Evolutionary conservation across 2,329 filamentous ascomycete genomes (phyloP).

Genomic region (Talaromyces sp.): DNA sequence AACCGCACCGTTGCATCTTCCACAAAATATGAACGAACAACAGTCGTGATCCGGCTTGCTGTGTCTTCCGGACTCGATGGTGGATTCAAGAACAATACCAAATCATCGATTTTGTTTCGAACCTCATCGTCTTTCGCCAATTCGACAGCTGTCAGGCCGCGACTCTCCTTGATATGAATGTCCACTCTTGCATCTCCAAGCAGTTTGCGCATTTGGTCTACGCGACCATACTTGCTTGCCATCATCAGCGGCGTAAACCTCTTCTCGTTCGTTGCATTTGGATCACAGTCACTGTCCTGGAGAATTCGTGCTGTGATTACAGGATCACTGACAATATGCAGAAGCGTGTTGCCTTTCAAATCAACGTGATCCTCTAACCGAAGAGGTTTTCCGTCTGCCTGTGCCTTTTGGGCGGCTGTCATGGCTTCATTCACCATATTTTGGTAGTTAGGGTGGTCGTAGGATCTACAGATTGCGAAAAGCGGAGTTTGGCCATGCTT

Average conservation of each 20-base stretch:
- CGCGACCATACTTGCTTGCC: constrained; percentile 93
- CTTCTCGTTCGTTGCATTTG: constrained; percentile 92
- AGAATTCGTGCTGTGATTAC: constrained; percentile 71
- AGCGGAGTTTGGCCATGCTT: constrained; percentile 97
- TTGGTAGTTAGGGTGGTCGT: constrained; percentile 83
- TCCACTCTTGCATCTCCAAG: constrained; percentile 88
- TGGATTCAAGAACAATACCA: constrained; percentile 73
- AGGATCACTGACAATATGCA: constrained; percentile 92
- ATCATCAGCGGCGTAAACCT: constrained; percentile 96
- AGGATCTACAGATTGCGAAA: constrained; percentile 90
- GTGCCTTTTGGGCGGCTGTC: constrained; percentile 64
- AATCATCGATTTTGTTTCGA: constrained; percentile 90
- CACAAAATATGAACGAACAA: constrained; percentile 93
- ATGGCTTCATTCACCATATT: constrained; percentile 83
- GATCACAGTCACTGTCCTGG: constrained; percentile 83
- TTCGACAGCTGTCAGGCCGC: constrained; percentile 90
- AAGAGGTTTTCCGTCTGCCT: constrained; percentile 72
- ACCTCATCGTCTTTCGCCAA: constrained; percentile 97
- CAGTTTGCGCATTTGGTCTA: constrained; percentile 84
- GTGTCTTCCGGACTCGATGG: constrained; percentile 48
- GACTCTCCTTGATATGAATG: constrained; percentile 71
- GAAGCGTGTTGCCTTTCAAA: constrained; percentile 82
- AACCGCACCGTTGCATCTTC: constrained; percentile 92
- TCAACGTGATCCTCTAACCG: constrained; percentile 93
- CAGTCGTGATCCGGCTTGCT: constrained; percentile 81